These are phyloP conservation scores for Pseudocercospora fuligena DNA, from an alignment of 2,329 filamentous ascomycete species.

Conservation along the genomic window DNA sequence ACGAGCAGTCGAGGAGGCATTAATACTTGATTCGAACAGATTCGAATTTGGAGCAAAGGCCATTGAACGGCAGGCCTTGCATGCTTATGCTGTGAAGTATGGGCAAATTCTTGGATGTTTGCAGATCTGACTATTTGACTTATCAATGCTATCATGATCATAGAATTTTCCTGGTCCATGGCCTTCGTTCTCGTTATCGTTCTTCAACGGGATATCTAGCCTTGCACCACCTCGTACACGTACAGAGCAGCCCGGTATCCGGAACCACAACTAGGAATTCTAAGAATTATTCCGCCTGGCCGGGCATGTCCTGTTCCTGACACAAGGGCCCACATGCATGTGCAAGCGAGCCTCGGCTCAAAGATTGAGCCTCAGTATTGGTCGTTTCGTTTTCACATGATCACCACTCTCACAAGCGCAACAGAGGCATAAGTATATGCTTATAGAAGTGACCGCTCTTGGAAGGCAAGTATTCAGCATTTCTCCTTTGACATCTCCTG, in stretches of 20 bases:
- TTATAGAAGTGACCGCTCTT: background rate
- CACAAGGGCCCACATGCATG: background rate
- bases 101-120: background rate
- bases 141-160: background rate
- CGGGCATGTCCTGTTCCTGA: background rate
- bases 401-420: background rate
- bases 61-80: background rate
- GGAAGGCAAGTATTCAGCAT: background rate
- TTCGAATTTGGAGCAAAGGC: background rate
- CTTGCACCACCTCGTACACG: conserved; percentile 2
- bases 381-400: background rate
- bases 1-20: background rate
- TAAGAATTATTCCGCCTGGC: background rate
- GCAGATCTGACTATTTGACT: background rate
- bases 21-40: too few species aligned
- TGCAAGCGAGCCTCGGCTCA: background rate
- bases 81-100: background rate
- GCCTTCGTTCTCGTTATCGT: conserved; percentile 23
- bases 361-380: background rate
- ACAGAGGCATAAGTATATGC: background rate
- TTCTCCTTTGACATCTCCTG: background rate
- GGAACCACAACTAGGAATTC: background rate
- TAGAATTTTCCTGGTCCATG: background rate
- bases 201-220: conserved; percentile 1
- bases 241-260: conserved; percentile 3